Evolutionary conservation across 2,329 filamentous ascomycete genomes (phyloP), one percentile per base, ranked within the genome.

Genomic region (Verticillium klebahnii): DNA sequence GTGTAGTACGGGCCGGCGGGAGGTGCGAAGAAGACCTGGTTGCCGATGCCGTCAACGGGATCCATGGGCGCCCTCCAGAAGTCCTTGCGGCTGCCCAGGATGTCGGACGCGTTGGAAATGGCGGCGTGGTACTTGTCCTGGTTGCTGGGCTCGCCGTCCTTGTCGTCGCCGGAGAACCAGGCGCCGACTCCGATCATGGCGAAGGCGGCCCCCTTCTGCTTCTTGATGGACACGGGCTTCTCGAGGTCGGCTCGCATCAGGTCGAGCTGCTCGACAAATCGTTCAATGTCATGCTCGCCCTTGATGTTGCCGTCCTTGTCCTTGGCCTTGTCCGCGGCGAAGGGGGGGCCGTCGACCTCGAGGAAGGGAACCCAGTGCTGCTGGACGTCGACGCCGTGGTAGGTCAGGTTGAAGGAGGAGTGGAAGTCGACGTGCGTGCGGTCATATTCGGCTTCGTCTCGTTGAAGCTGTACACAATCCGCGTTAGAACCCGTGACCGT

Each of bases 331-430:
- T 23, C n/a, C 3, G 45, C 19, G n/a, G 45, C 7, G 45, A 50
- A 50, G 19, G 45, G 45, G n/a, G 45, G 45, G 17, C 45, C 76
- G 15, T 72, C 68, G 17, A 75, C 68, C 68, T 88, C 84, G 29
- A 88, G 74, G 72, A 76, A 87, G 0, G 87, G 86, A 70, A 89
- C 85, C 84, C 85, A 89, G 15, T 86, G 70, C 65, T 86, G 88
- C 56, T 83, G 74, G 31, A 88, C 66, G 32, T 69, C 76, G 2
- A 84, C 75, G n/a, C 76, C 77, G 15, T 75, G 74, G 1, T 76
- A 75, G 6, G 73, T 71, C 61, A 82, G 78, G 4, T 74, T 71
- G 57, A 59, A 59, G 57, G 34, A 31, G 34, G 23, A 34, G 29
- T 59, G 57, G 57, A 50, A 29, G 39, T 59, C 29, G 25, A 50